Percentiles rank a stretch among this genome's conserved stretches.
Conservation (phyloP, 805 yeast genomes). For the Barnettozyma vustinii region DNA sequence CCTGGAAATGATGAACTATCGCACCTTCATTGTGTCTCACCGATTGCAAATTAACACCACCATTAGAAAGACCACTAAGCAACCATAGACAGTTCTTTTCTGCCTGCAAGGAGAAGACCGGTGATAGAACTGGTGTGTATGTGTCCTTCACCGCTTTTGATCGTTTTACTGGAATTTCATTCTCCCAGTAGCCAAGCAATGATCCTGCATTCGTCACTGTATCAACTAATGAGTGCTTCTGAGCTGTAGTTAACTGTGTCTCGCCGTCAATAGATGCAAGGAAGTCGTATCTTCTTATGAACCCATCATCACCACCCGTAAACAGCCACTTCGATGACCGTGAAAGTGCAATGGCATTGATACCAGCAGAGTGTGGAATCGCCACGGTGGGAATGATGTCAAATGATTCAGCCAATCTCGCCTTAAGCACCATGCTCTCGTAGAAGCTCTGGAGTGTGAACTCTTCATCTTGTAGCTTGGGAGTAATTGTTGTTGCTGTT, state of each 20-base stretch:
- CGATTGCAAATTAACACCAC: conserved; percentile 84
- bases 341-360: conserved; percentile 72
- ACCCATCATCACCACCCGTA: conserved; percentile 96
- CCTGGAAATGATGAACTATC: conserved; percentile 68
- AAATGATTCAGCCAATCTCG: conserved; percentile 47
- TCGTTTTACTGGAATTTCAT: conserved; percentile 74
- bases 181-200: conserved; percentile 86
- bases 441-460: conserved; percentile 21
- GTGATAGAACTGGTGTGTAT: conserved; percentile 59
- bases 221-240: conserved; percentile 83
- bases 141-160: conserved; percentile 31
- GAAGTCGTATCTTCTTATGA: conserved; percentile 84
- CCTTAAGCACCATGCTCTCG: conserved; percentile 35
- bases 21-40: conserved; percentile 79
- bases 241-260: conserved; percentile 83
- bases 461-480: conserved; percentile 8
- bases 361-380: conserved; percentile 72
- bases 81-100: conserved; percentile 83
- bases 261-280: conserved; percentile 82
- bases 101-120: conserved; percentile 83
- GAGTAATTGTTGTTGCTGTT: background rate
- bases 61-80: conserved; percentile 71
- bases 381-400: conserved; percentile 85
- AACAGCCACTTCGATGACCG: conserved; percentile 82
- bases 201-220: conserved; percentile 82